Evolutionary conservation across 371 early-diverging fungal species (phyloP), one percentile per base, ranked within the genome.

Genomic region (Blyttiomyces sp.): DNA sequence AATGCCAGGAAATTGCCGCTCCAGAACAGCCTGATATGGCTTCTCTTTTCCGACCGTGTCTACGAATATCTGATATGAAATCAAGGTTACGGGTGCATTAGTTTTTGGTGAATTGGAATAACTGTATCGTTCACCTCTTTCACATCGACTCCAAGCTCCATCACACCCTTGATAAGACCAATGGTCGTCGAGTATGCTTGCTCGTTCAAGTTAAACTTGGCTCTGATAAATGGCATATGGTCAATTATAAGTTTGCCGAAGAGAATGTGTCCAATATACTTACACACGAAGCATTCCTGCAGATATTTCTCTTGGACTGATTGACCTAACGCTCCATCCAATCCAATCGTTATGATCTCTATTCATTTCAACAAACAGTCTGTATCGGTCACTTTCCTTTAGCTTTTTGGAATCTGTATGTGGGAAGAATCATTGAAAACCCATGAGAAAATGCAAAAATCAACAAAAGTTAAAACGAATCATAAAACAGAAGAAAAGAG

Each of bases 41-140:
- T 79, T 84, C 0, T 96, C 90, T 3, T 92, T 89, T 1, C 99
- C 99, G 19, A 99, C 95, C 0, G 98, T 96, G 78, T 99, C 99
- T 3, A 99, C 87, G 75, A 87, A 99, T 26, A 96, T 84, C 84
- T 91, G 61, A n/a, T 39, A 39, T 13, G 39, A 39, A 39, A 39
- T 39, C n/a, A n/a, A 39, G n/a, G n/a, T 39, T n/a, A 39, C n/a
- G 39, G 35, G 5, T 27, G n/a, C n/a, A n/a, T n/a, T n/a, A n/a
- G n/a, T n/a, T n/a, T n/a, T n/a, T n/a, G n/a, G n/a, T n/a, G n/a
- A n/a, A n/a, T n/a, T n/a, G n/a, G n/a, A n/a, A n/a, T n/a, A n/a
- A n/a, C n/a, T n/a, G n/a, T n/a, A n/a, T n/a, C n/a, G n/a, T 45
- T 33, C 70, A 89, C 91, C 79, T 90, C 87, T 39, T 68, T 74